These are phyloP conservation scores for Tylopilus intermedius DNA, from an alignment of 768 basidiomycete species.

Conservation along the genomic window DNA sequence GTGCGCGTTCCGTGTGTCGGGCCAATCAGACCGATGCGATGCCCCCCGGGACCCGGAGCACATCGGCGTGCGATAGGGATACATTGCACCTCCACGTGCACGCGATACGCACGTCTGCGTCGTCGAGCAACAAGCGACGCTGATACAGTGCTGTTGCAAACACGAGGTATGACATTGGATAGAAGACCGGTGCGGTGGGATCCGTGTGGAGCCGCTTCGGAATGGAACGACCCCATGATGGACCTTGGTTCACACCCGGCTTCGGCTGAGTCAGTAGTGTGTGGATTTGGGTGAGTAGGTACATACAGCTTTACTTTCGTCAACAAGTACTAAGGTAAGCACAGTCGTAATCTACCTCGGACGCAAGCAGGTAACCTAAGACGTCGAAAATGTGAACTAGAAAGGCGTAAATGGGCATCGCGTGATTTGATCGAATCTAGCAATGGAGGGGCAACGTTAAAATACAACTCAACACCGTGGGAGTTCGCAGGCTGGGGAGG, in stretches of 20 bases:
- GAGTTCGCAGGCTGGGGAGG: not conserved
- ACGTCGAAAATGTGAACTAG: not conserved
- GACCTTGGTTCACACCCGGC: not conserved
- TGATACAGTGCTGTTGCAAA: not conserved
- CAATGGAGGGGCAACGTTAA: not conserved
- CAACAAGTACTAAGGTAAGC: not conserved
- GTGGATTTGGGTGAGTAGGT: not conserved
- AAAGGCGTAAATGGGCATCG: not conserved
- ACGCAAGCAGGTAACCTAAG: not conserved
- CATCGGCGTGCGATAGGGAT: no score
- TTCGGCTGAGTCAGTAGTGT: not conserved
- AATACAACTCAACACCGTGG: not conserved
- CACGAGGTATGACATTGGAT: not conserved
- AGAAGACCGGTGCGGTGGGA: not conserved
- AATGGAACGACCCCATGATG: not conserved
- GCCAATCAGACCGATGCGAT: no score
- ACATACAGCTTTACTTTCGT: constrained; percentile 1
- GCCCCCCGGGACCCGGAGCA: no score
- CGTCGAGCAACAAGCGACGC: not conserved
- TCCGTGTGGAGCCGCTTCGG: no score
- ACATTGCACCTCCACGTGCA: no score
- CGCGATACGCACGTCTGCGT: not conserved
- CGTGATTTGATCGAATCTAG: constrained; percentile 5
- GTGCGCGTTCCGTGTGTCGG: no score
- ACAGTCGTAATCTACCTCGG: constrained; percentile 4